A percentile compares a stretch with the other conserved stretches of the same genome.
phyloP scores from a whole-genome alignment of 2,329 filamentous ascomycete species.

The Talaromyces sp. region DNA sequence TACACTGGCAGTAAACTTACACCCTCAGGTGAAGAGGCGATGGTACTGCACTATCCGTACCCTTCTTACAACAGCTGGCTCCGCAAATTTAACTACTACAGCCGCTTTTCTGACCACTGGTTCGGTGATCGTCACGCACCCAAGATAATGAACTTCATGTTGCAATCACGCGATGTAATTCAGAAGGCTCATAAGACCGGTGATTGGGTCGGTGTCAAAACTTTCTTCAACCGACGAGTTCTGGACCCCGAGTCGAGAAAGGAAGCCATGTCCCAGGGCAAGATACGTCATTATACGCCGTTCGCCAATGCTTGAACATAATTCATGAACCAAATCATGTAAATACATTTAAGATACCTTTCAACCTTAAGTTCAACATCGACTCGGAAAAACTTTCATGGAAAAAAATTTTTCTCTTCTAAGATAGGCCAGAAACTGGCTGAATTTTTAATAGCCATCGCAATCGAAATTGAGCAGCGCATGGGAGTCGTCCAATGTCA shows the following conservation, averaged over 20 bases:
- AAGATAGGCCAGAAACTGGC: too few relatives aligned
- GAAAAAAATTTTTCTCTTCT: too few relatives aligned
- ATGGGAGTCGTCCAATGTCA: too few relatives aligned
- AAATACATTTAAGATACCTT: neutral
- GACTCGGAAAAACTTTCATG: too few relatives aligned
- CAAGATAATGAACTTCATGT: neutral
- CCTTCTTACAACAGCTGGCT: slow-evolving; percentile 3
- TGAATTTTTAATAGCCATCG: too few relatives aligned
- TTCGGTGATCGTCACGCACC: slow-evolving; percentile 1
- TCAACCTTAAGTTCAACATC: too few relatives aligned
- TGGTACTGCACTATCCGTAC: slow-evolving; percentile 2
- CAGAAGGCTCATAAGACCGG: neutral
- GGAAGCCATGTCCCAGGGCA: neutral
- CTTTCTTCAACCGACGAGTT: neutral
- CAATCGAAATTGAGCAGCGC: too few relatives aligned
- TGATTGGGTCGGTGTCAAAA: neutral
- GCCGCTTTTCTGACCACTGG: neutral
- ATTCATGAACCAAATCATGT: neutral
- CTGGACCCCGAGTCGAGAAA: neutral
- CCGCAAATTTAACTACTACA: neutral
- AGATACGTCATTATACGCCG: neutral
- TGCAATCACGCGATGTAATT: slow-evolving; percentile 1
- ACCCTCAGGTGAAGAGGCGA: slow-evolving; percentile 1
- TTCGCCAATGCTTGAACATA: neutral
- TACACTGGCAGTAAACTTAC: neutral